phyloP scores from a whole-genome alignment of 495 filamentous ascomycete genomes.

The Aspergillus biplanus region DNA sequence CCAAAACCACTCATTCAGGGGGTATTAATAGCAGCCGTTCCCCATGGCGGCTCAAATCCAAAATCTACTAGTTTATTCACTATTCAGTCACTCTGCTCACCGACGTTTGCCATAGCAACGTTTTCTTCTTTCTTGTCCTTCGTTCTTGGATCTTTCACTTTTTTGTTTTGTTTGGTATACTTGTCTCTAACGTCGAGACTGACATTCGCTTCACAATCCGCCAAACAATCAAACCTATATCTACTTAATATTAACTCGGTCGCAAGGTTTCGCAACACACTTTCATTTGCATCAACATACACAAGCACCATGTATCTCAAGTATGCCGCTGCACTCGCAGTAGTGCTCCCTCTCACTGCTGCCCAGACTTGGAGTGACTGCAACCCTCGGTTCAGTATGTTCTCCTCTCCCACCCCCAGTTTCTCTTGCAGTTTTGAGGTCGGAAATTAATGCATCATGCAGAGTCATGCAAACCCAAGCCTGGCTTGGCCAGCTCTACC shows the following conservation, averaged over 20 bases:
- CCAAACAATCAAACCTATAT: constrained; percentile 9
- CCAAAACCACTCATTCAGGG: constrained; percentile 12
- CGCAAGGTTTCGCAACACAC: background rate
- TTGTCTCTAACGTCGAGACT: constrained; percentile 1
- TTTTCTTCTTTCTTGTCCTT: constrained; percentile 6
- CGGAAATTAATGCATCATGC: constrained; percentile 8
- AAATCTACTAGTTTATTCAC: background rate
- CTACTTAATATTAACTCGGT: background rate
- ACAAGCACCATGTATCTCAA: constrained; percentile 38
- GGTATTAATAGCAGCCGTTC: constrained; percentile 14
- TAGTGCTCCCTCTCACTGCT: constrained; percentile 37
- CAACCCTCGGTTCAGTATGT: constrained; percentile 43
- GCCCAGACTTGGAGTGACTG: constrained; percentile 54
- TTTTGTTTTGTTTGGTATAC: constrained; percentile 2
- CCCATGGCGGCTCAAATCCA: constrained; percentile 11
- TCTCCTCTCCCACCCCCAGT: constrained; percentile 1
- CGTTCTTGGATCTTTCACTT: background rate
- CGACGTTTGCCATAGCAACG: constrained; percentile 11
- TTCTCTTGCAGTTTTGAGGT: background rate
- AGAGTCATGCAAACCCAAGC: constrained; percentile 63
- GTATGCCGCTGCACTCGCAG: constrained; percentile 41
- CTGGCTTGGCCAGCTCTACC: constrained; percentile 59
- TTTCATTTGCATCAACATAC: constrained; percentile 5
- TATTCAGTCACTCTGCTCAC: constrained; percentile 12
- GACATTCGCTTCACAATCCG: constrained; percentile 14